Evolutionary conservation across 352 stramenopile species (phyloP), one percentile per base, ranked within the genome.

Genomic region (Plasmopara viticola): DNA sequence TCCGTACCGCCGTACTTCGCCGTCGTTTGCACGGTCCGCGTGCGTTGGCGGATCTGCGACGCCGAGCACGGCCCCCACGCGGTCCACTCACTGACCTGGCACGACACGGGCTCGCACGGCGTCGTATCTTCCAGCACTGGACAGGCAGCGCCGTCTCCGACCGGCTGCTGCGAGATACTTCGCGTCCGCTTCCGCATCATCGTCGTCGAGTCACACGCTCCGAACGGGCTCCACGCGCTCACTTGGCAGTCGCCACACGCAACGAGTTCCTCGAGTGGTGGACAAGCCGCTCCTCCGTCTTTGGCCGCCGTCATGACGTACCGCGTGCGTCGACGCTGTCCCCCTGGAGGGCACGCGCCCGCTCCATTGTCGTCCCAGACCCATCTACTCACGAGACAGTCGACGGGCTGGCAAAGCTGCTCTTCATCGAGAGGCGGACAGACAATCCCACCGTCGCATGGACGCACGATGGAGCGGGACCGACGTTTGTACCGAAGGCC

Each of bases 361-460:
- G 63, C 50, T 46, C 78, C 62, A 15, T 68, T 83, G 1, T 56
- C 58, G 8, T 56, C 70, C 74, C 72, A 90, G 1, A 47, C 33
- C 76, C 76, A 90, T 9, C 65, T 54, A 28, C 62, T 73, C 33
- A 87, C 72, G 35, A 76, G 59, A 28, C 79, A 90, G 53, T 73
- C 60, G 18, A 86, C 66, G 0, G 77, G 72, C 47, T 72, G 68
- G 56, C 74, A 87, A 28, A 62, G 60, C 33, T 77, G 50, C 14
- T 73, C 69, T 13, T 90, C 70, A 6, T 66, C 58, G 15, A 90
- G 53, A 8, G 64, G 49, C 0, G 72, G 72, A 48, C 78, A 90
- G 1, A 30, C 42, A 0, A 48, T 57, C 8, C 78, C 78, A 4
- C 68, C 68, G 35, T 81, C 74, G 9, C 61, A 66, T 0, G 61